A percentile compares a stretch with the other conserved stretches of the same genome.
Evolutionary conservation across 164 flowering plant genomes (phyloP).

Genomic region (grape (Vitis vinifera)): ASM3070453v1 NC_081819.1:18346501-18347000

Average conservation of each 20-base stretch:
- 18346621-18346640: slow-evolving; percentile 34
- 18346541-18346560: slow-evolving; percentile 72
- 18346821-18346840: slow-evolving; percentile 67
- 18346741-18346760: slow-evolving; percentile 74
- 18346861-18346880: slow-evolving; percentile 67
- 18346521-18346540: slow-evolving; percentile 41
- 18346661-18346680: slow-evolving; percentile 68
- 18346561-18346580: slow-evolving; percentile 63
- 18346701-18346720: slow-evolving; percentile 56
- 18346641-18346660: slow-evolving; percentile 75
- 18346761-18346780: slow-evolving; percentile 60
- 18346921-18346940: slow-evolving; percentile 58
- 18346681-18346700: slow-evolving; percentile 75
- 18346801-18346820: slow-evolving; percentile 46
- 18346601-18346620: slow-evolving; percentile 59
- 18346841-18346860: slow-evolving; percentile 87
- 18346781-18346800: slow-evolving; percentile 64
- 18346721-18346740: slow-evolving; percentile 56
- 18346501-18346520: slow-evolving; percentile 80
- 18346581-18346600: slow-evolving; percentile 49
- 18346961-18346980: slow-evolving; percentile 52
- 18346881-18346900: slow-evolving; percentile 42
- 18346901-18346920: slow-evolving; percentile 35
- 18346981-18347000: slow-evolving; percentile 59
- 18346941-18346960: slow-evolving; percentile 57